Evolutionary conservation across 306 rosid genomes (phyloP).

Genomic region (Prunus dulcis): DNA sequence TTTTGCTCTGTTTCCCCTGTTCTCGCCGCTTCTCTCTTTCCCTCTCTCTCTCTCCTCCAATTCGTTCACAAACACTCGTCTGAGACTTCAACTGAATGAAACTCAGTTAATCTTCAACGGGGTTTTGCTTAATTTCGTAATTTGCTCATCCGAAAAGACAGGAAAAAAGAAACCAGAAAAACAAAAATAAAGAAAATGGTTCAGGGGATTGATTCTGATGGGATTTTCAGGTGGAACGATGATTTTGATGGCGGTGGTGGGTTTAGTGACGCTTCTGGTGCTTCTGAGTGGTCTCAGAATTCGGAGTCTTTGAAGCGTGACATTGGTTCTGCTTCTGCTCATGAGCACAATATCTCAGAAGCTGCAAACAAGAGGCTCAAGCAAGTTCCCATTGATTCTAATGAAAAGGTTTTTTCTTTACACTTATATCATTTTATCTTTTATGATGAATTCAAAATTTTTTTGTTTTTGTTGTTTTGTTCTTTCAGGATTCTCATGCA

Average conservation of each 20-base stretch:
- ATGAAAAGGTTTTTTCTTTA: not conserved
- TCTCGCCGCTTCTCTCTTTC: not conserved
- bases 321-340: not conserved
- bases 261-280: not conserved
- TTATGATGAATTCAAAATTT: too few species aligned
- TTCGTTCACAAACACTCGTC: not conserved
- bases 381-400: not conserved
- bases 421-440: too few species aligned
- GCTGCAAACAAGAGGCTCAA: slow-evolving; percentile 20
- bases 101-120: not conserved
- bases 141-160: not conserved
- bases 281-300: not conserved
- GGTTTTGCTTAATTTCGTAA: not conserved
- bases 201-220: slow-evolving; percentile 2
- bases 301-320: not conserved
- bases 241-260: not conserved
- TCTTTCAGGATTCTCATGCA: not conserved
- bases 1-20: not conserved
- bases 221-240: not conserved
- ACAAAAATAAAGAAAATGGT: not conserved
- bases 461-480: not conserved
- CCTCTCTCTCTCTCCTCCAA: not conserved
- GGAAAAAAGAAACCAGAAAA: not conserved
- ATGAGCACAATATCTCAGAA: not conserved
- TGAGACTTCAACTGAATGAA: not conserved